Conservation (phyloP, 805 yeast genomes). For the Priceomyces castillae region DNA sequence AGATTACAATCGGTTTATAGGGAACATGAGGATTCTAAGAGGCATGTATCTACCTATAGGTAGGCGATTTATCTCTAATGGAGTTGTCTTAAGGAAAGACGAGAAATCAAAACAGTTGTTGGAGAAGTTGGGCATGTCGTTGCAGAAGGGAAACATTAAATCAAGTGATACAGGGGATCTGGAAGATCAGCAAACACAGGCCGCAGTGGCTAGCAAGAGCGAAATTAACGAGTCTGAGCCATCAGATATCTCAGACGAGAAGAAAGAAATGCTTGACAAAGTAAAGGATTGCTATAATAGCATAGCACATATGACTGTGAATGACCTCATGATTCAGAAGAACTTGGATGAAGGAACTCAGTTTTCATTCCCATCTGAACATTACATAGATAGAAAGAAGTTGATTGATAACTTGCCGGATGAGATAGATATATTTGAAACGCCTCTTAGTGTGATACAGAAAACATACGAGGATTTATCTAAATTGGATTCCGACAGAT, state of each 20-base stretch:
- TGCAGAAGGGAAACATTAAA: constrained; percentile 32
- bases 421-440: constrained; percentile 31
- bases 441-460: constrained; percentile 28
- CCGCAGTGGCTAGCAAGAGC: background rate
- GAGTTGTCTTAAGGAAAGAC: constrained; percentile 10
- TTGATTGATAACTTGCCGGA: constrained; percentile 33
- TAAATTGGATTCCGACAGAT: constrained; percentile 35
- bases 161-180: constrained; percentile 4
- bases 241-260: background rate
- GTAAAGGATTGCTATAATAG: constrained; percentile 19
- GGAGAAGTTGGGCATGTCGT: constrained; percentile 28
- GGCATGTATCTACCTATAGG: background rate
- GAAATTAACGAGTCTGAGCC: background rate
- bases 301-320: constrained; percentile 35
- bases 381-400: constrained; percentile 31
- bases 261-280: constrained; percentile 2
- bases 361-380: constrained; percentile 33
- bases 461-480: constrained; percentile 29
- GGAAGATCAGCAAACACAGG: constrained; percentile 1
- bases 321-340: constrained; percentile 34
- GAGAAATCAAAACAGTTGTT: constrained; percentile 26
- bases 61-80: constrained; percentile 1
- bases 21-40: background rate
- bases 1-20: too few relatives aligned
- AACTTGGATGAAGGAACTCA: constrained; percentile 35